Conservation (phyloP, 495 filamentous ascomycete species). For the Tuber brumale region DNA sequence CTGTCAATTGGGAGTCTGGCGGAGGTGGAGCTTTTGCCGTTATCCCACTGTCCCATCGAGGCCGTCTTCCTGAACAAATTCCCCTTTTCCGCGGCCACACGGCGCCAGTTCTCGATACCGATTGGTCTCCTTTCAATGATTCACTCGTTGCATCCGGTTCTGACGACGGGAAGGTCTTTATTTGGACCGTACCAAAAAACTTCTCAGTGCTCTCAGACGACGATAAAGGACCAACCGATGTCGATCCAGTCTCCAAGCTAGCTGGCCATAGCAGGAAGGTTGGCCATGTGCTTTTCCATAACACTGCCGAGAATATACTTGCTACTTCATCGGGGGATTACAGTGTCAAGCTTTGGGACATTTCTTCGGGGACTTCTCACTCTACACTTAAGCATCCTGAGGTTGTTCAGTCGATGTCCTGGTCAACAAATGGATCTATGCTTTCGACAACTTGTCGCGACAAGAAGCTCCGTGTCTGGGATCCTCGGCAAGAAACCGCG, state of each 20-base stretch:
- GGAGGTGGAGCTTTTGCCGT: constrained; percentile 97
- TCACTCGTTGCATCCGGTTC: constrained; percentile 85
- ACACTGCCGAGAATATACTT: constrained; percentile 88
- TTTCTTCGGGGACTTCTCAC: constrained; percentile 65
- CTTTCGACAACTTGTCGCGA: constrained; percentile 91
- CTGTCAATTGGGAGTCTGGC: constrained; percentile 97
- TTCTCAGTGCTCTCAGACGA: constrained; percentile 78
- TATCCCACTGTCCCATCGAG: constrained; percentile 80
- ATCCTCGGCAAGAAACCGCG: constrained; percentile 83
- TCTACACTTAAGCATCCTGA: constrained; percentile 76
- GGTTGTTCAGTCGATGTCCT: constrained; percentile 89
- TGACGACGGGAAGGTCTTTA: constrained; percentile 91
- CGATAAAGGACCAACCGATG: constrained; percentile 69
- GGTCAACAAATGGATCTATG: constrained; percentile 85
- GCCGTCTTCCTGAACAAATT: constrained; percentile 83
- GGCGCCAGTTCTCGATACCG: constrained; percentile 89
- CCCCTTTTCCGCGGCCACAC: constrained; percentile 95
- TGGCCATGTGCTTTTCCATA: constrained; percentile 96
- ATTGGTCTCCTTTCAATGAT: constrained; percentile 98
- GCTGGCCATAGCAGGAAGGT: constrained; percentile 83
- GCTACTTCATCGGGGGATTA: constrained; percentile 93
- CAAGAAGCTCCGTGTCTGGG: constrained; percentile 97
- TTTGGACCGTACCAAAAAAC: constrained; percentile 88
- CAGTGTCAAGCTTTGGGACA: constrained; percentile 93
- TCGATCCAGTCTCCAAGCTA: constrained; percentile 72